These are phyloP conservation scores for Penicillium desertorum DNA, from an alignment of 495 filamentous ascomycete species.

Conservation along the genomic window DNA sequence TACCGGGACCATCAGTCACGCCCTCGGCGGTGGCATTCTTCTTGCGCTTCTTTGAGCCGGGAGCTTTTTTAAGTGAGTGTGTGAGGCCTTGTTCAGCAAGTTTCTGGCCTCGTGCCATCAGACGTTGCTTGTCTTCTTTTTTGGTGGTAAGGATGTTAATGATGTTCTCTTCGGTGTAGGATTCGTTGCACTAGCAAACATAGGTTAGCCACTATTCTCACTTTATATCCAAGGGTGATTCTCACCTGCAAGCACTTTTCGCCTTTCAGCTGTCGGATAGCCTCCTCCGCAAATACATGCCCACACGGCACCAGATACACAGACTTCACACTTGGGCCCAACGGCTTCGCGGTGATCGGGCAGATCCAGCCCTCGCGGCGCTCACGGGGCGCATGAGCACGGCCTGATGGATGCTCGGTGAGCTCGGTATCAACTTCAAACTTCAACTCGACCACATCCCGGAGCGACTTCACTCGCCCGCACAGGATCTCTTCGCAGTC, in stretches of 20 bases:
- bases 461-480: conserved; percentile 73
- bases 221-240: neutral
- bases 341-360: conserved; percentile 80
- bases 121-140: conserved; percentile 65
- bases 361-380: conserved; percentile 70
- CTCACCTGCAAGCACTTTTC: conserved; percentile 61
- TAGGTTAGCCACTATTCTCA: neutral
- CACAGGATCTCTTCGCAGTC: conserved; percentile 67
- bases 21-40: conserved; percentile 47
- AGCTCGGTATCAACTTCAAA: conserved; percentile 60
- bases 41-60: conserved; percentile 68
- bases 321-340: conserved; percentile 75
- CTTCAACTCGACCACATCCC: conserved; percentile 86
- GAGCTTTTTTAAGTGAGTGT: conserved; percentile 83
- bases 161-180: conserved; percentile 73
- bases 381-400: conserved; percentile 30
- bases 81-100: conserved; percentile 71
- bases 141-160: conserved; percentile 77
- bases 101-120: conserved; percentile 61
- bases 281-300: conserved; percentile 86
- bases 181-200: conserved; percentile 60
- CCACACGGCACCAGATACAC: conserved; percentile 95
- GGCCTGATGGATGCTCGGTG: conserved; percentile 32
- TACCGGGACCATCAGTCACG: conserved; percentile 6
- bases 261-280: conserved; percentile 72